Evolutionary conservation across 108 stramenopile species (phyloP), one percentile per base, ranked within the genome.

Genomic region (Nitzschia putrida): DNA sequence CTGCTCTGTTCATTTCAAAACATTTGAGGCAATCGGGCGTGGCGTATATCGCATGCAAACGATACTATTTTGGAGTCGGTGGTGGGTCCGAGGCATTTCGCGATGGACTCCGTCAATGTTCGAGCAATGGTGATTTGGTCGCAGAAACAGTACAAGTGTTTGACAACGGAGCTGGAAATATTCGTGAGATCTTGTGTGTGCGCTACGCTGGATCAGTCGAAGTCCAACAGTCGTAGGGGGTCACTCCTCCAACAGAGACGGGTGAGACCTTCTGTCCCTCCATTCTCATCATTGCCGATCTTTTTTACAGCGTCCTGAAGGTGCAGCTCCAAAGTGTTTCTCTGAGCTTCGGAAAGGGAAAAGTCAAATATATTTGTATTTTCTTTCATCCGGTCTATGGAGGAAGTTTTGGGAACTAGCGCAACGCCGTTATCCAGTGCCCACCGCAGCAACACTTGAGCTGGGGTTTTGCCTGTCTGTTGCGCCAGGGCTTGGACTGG

Each of bases 51-150:
- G 88, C 89, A 41, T 86, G 85, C 6, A 94, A 94, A 72, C 83
- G 92, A 1, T 94, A 88, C 56, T 94, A 94, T 81, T 94, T 94
- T 78, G 92, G 92, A 38, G 86, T 90, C 0, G 89, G 92, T 51
- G 92, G 92, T 25, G 92, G 92, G 11, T 77, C 87, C 2, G 85
- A 88, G 73, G 74, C 71, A 10, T 87, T 87, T 41, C 21, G 47
- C 7, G 58, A 58, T 42, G 77, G 80, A 11, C 14, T 64, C 2
- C 13, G 21, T 12, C 18, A 14, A 14, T n/a, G 11, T 22, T 39
- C 29, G 26, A 47, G 37, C 34, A 34, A 8, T 54, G n/a, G 47
- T 2, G 11, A 29, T 18, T 67, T 81, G 23, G 10, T 53, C 2
- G 73, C 76, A 12, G 71, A 79, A 55, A 71, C 52, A 25, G 42